Base-by-base conservation (phyloP, 192 early-diverging fungal species). In the Rhizophlyctis rosea region DNA sequence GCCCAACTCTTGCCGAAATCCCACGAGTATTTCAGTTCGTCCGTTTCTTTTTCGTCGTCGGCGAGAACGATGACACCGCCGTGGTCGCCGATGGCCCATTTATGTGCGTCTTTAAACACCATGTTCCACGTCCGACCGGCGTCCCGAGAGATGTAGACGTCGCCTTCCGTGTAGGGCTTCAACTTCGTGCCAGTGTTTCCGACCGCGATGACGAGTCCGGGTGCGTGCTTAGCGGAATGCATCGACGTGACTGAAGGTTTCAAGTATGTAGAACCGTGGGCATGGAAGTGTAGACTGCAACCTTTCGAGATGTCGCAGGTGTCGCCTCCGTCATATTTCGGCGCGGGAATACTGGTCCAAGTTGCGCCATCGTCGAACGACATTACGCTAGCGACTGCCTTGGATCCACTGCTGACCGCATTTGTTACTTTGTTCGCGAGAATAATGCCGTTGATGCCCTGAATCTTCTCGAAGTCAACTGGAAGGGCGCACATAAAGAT, bases 391-490 rank as follows among this genome's bases (percentile, higher is more conserved):
- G 71, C 82, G 36, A 95, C 65, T 47, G 79, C 61, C 76, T 95
- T 94, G n/a, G n/a, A n/a, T n/a, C n/a, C n/a, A n/a, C n/a, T n/a
- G 34, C 71, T 68, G 5, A 73, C 72, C 50, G 71, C 68, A 55
- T 98, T 96, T 30, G 64, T 63, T 0, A 97, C 90, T 31, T 85
- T 81, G 67, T 98, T 98, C n/a, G 90, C 93, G 7, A 99, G 59
- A 23, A 91, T 78, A 69, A 95, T 82, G 30, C 94, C 93, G 25
- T 85, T 76, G 9, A 98, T 78, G 2, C 94, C 91, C 28, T 87
- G 86, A 47, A 99, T 87, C 58, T 89, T 90, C 71, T 95, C 94
- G 69, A 93, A 88, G 61, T 98, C 97, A 4, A 99, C 94, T 65
- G 23, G 4, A 23, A n/a, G n/a, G n/a, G 3, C 9, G 7, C 2